phyloP scores from a whole-genome alignment of 306 rosid genomes.

The Fagus sylvatica region DNA sequence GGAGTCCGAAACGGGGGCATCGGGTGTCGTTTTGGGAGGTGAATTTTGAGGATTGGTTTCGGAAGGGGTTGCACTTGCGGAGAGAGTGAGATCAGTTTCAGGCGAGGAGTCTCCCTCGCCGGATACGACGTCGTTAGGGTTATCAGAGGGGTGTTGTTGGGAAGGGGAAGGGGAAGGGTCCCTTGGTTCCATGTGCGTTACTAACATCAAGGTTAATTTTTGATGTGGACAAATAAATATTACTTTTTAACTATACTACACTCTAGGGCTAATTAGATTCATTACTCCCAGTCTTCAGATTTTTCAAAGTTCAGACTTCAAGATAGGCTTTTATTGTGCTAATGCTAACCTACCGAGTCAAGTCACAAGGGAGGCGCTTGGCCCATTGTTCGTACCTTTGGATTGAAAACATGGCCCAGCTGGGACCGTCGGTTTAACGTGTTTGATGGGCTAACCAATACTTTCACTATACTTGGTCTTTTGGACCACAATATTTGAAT shows the following conservation, averaged over 20 bases:
- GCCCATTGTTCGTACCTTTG: too few relatives aligned
- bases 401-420: too few relatives aligned
- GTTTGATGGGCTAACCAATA: too few relatives aligned
- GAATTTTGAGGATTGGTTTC: slow-evolving; percentile 34
- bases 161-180: slow-evolving; percentile 11
- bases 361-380: too few relatives aligned
- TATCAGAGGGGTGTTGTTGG: slow-evolving; percentile 22
- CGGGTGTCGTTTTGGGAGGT: slow-evolving; percentile 42
- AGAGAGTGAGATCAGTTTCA: slow-evolving; percentile 42
- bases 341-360: too few relatives aligned
- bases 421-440: too few relatives aligned
- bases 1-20: slow-evolving; percentile 47
- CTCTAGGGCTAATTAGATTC: slow-evolving; percentile 6
- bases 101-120: slow-evolving; percentile 37
- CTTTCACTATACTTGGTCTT: too few relatives aligned
- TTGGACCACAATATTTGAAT: too few relatives aligned
- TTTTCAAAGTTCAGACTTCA: too few relatives aligned
- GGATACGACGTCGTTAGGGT: slow-evolving; percentile 35
- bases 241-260: neutral
- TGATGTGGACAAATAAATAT: neutral
- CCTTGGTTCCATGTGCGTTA: slow-evolving; percentile 22
- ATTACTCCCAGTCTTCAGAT: too few relatives aligned
- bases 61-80: slow-evolving; percentile 30
- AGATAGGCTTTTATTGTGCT: too few relatives aligned
- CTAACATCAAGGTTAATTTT: neutral